A percentile compares a stretch with the other conserved stretches of the same genome.
Conservation (phyloP, 1,284 basidiomycete genomes). For the Cryptococcus sp. region DNA sequence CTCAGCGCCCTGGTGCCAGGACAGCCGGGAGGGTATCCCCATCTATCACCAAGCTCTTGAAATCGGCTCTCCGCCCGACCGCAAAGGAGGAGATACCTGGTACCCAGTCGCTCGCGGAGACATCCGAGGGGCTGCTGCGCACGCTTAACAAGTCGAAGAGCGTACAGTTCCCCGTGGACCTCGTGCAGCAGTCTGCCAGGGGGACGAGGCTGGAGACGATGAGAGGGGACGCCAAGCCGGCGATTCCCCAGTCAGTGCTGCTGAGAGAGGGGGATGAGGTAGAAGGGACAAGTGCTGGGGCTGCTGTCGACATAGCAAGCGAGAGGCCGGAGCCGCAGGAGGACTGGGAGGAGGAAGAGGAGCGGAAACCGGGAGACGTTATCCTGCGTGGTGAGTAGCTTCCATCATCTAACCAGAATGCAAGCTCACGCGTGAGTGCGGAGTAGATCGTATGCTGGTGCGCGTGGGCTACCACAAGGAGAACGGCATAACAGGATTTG, state of each 20-base stretch:
- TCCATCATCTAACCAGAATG: neutral
- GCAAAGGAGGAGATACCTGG: neutral
- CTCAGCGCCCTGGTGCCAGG: neutral
- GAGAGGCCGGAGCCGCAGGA: slow-evolving; percentile 17
- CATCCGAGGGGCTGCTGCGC: neutral
- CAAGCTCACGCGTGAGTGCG: neutral
- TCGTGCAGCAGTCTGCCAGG: slow-evolving; percentile 4
- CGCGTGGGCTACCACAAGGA: slow-evolving; percentile 43
- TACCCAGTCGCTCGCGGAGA: neutral
- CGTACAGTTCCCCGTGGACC: slow-evolving; percentile 41
- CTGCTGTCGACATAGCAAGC: slow-evolving; percentile 27
- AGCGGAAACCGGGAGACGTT: slow-evolving; percentile 28
- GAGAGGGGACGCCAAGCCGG: slow-evolving; percentile 34
- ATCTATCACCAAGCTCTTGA: slow-evolving; percentile 19
- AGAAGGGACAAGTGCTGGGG: slow-evolving; percentile 40
- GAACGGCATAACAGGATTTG: slow-evolving; percentile 27
- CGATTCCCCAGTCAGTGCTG: slow-evolving; percentile 38
- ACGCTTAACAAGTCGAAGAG: slow-evolving; percentile 26
- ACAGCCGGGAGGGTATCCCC: neutral
- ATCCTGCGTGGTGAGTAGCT: slow-evolving; percentile 35
- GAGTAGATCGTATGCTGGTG: slow-evolving; percentile 45
- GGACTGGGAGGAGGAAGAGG: slow-evolving; percentile 20
- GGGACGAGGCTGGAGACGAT: neutral
- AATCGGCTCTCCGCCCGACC: slow-evolving; percentile 29
- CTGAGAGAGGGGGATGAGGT: slow-evolving; percentile 35